Evolutionary conservation across 345 rosid species (phyloP).

Genomic region (Gynandropsis gynandra): DNA sequence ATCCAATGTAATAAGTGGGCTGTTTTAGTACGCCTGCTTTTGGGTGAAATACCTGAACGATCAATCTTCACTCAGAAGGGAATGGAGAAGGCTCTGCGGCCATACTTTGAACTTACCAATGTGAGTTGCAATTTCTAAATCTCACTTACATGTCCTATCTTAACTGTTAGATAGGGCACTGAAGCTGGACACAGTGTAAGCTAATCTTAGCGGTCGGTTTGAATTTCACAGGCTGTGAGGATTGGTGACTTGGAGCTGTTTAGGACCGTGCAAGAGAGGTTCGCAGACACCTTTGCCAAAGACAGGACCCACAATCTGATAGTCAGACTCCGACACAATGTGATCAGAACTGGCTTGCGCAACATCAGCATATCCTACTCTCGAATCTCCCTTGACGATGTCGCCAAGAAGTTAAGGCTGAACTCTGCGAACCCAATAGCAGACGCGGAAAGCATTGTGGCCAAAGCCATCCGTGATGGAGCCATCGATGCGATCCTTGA

Average conservation of each 20-base stretch:
- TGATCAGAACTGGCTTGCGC: constrained; percentile 73
- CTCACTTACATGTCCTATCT: background rate
- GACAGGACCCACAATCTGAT: constrained; percentile 67
- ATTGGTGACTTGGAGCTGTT: constrained; percentile 92
- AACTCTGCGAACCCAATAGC: constrained; percentile 61
- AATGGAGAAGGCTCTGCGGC: constrained; percentile 74
- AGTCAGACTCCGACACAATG: constrained; percentile 72
- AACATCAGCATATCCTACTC: constrained; percentile 77
- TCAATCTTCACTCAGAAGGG: constrained; percentile 83
- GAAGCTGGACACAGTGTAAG: background rate
- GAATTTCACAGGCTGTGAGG: constrained; percentile 56
- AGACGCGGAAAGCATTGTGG: constrained; percentile 74
- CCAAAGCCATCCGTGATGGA: constrained; percentile 83
- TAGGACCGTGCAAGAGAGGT: constrained; percentile 59
- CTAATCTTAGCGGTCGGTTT: constrained; percentile 9
- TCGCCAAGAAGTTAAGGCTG: constrained; percentile 50
- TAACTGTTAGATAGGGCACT: background rate
- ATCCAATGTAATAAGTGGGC: constrained; percentile 89
- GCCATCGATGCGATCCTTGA: constrained; percentile 83
- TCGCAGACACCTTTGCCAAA: constrained; percentile 44
- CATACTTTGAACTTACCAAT: constrained; percentile 85
- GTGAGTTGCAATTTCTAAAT: constrained; percentile 35
- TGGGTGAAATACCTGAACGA: constrained; percentile 86
- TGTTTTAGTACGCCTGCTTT: constrained; percentile 53
- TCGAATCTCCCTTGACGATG: constrained; percentile 56